Evolutionary conservation across 2,329 filamentous ascomycete genomes (phyloP).

Genomic region (Macrophomina pseudophaseolina): DNA sequence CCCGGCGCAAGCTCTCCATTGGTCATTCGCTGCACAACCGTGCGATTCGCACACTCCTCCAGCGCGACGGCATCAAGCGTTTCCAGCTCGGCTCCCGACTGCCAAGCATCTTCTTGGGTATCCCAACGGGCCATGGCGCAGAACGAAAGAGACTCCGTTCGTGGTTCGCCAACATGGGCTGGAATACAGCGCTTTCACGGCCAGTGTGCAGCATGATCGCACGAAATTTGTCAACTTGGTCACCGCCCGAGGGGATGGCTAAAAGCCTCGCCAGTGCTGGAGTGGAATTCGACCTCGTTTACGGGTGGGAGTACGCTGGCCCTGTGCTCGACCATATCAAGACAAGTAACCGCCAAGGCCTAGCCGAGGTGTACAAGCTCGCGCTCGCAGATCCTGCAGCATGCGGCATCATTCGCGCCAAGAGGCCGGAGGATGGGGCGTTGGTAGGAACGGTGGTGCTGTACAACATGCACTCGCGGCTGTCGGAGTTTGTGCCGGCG

Average conservation of each 20-base stretch:
- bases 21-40: constrained; percentile 87
- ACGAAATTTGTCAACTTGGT: constrained; percentile 73
- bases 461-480: constrained; percentile 70
- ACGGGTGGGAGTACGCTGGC: constrained; percentile 77
- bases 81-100: constrained; percentile 82
- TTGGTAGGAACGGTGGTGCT: constrained; percentile 81
- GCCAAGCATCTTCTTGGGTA: constrained; percentile 84
- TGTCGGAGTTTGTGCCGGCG: constrained; percentile 73
- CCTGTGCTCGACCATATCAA: constrained; percentile 76
- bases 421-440: constrained; percentile 68
- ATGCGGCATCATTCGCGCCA: constrained; percentile 84
- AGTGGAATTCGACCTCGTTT: constrained; percentile 81
- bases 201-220: constrained; percentile 75
- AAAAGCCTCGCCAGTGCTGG: constrained; percentile 74
- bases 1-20: constrained; percentile 85
- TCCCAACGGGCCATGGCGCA: constrained; percentile 69
- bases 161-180: constrained; percentile 91
- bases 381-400: constrained; percentile 73
- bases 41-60: constrained; percentile 75
- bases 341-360: constrained; percentile 74
- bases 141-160: constrained; percentile 67
- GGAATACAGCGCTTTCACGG: constrained; percentile 73
- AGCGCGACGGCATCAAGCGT: constrained; percentile 74
- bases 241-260: constrained; percentile 75
- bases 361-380: constrained; percentile 78